phyloP scores from a whole-genome alignment of 306 rosid genomes.

The Prunus mongolica region DNA sequence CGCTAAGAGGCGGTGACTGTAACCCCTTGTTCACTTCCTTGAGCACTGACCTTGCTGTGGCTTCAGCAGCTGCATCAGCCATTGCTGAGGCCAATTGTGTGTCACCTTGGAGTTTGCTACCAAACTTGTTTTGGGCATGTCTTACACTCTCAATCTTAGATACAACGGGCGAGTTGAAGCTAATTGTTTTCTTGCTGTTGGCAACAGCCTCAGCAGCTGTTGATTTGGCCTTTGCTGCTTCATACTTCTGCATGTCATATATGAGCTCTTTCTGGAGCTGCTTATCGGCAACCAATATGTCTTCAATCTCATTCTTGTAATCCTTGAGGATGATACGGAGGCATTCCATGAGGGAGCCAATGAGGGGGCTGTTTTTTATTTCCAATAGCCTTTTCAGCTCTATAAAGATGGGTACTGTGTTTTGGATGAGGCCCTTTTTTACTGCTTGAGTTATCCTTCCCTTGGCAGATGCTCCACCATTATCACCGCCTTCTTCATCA shows the following conservation, averaged over 20 bases:
- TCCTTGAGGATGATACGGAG: conserved; percentile 80
- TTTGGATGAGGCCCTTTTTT: conserved; percentile 76
- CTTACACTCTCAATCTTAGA: conserved; percentile 24
- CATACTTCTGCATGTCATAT: conserved; percentile 82
- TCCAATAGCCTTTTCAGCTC: conserved; percentile 81
- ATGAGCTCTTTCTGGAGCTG: conserved; percentile 89
- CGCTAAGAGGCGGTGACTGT: conserved; percentile 54
- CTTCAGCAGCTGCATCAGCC: conserved; percentile 79
- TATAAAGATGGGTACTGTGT: conserved; percentile 82
- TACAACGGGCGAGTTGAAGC: conserved; percentile 33
- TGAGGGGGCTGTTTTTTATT: conserved; percentile 84
- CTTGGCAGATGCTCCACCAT: conserved; percentile 53
- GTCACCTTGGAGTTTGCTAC: conserved; percentile 25
- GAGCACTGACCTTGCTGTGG: conserved; percentile 77
- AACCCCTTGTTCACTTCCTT: conserved; percentile 70
- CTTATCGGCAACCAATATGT: conserved; percentile 84
- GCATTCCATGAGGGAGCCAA: conserved; percentile 93
- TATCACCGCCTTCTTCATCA: conserved; percentile 74
- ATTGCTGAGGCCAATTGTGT: conserved; percentile 67
- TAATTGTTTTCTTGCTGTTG: conserved; percentile 35
- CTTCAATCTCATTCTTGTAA: conserved; percentile 88
- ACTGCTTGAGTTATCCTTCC: conserved; percentile 81
- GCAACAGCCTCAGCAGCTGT: conserved; percentile 54
- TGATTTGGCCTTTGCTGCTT: conserved; percentile 63
- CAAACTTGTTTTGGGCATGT: conserved; percentile 17